Percentiles rank a stretch among this genome's conserved stretches.
Evolutionary conservation across 2,329 filamentous ascomycete species (phyloP).

Genomic region (Fusarium longipes): DNA sequence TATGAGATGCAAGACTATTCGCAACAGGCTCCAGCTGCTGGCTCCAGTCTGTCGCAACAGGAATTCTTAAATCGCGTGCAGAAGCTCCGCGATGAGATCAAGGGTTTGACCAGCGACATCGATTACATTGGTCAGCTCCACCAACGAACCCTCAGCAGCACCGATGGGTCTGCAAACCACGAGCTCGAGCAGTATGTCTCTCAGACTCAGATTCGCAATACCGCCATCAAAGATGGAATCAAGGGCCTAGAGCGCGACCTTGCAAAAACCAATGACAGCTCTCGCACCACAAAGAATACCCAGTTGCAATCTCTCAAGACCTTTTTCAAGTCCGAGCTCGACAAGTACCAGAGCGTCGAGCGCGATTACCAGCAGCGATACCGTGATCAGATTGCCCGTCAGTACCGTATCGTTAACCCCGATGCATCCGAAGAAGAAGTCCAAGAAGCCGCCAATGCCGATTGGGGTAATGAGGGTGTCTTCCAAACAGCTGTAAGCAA

Average conservation of each 20-base stretch:
- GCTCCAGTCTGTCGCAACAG: constrained; percentile 64
- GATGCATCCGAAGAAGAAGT: constrained; percentile 81
- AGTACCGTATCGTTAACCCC: constrained; percentile 85
- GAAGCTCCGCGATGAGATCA: constrained; percentile 74
- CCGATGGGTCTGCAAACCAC: constrained; percentile 65
- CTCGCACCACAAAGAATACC: constrained; percentile 73
- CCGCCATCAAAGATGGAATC: constrained; percentile 82
- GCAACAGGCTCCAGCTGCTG: constrained; percentile 46
- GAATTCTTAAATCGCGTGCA: constrained; percentile 77
- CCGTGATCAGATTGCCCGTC: constrained; percentile 80
- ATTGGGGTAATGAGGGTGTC: constrained; percentile 82
- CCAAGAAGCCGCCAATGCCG: constrained; percentile 72
- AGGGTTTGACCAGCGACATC: constrained; percentile 73
- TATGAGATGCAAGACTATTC: constrained; percentile 68
- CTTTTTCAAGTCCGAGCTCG: constrained; percentile 77
- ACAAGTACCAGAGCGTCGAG: constrained; percentile 78
- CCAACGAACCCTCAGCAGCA: constrained; percentile 75
- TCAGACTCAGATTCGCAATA: constrained; percentile 78
- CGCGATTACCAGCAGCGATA: constrained; percentile 76
- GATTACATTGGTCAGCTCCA: constrained; percentile 75
- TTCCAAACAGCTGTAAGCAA: constrained; percentile 82
- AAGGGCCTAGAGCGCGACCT: constrained; percentile 79
- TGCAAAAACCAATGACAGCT: constrained; percentile 68
- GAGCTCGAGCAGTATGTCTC: constrained; percentile 75
- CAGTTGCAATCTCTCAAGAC: constrained; percentile 77